A percentile compares a stretch with the other conserved stretches of the same genome.
These are phyloP conservation scores for Epichloe hybrida DNA, from an alignment of 2,329 filamentous ascomycete species.

Conservation along the genomic window DNA sequence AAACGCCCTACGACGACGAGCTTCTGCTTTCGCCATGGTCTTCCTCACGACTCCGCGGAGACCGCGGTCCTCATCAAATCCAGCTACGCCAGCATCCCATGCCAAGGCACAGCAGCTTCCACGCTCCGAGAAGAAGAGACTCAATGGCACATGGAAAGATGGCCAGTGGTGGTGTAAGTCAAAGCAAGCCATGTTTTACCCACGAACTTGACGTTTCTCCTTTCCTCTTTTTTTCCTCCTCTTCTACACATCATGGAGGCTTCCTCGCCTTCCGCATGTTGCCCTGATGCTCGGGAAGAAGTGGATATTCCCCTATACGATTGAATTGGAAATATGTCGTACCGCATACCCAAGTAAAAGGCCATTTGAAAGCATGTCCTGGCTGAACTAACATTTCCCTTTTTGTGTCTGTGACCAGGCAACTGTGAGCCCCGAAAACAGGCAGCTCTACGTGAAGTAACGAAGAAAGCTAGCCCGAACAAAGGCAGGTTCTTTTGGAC, in stretches of 20 bases:
- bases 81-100: constrained; percentile 1
- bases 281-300: too few relatives aligned
- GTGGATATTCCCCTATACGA: too few relatives aligned
- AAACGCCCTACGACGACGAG: neutral
- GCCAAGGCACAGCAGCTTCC: constrained; percentile 11
- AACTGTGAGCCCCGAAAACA: constrained; percentile 28
- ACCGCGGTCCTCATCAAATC: neutral
- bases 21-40: neutral
- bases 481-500: constrained; percentile 29
- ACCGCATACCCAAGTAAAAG: neutral
- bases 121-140: constrained; percentile 17
- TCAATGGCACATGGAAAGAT: constrained; percentile 20
- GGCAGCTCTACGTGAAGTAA: constrained; percentile 21
- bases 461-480: constrained; percentile 24
- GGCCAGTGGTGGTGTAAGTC: constrained; percentile 25
- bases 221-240: neutral
- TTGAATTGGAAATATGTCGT: too few relatives aligned
- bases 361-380: neutral
- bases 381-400: constrained; percentile 1
- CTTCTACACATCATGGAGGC: neutral
- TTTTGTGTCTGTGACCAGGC: constrained; percentile 14
- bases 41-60: neutral
- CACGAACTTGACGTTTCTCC: neutral
- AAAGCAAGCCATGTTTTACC: neutral
- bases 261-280: neutral